Evolutionary conservation across 2,329 filamentous ascomycete genomes (phyloP).

Genomic region (Cladophialophora yegresii): DNA sequence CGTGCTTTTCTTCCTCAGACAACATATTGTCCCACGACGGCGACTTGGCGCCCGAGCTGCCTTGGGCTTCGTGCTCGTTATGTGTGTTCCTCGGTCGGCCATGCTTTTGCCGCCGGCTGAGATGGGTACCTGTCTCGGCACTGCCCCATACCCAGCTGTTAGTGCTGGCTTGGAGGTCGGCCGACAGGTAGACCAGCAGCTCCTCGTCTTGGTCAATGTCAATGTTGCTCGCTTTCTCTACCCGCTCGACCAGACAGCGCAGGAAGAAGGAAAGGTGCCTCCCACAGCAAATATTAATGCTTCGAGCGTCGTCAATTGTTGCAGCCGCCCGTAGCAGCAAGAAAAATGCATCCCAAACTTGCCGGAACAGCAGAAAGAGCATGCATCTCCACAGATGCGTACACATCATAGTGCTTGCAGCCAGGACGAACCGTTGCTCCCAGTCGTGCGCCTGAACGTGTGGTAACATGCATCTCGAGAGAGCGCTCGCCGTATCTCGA

Average conservation of each 20-base stretch:
- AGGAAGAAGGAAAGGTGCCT: conserved; percentile 81
- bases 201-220: conserved; percentile 73
- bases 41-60: conserved; percentile 27
- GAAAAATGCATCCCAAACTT: conserved; percentile 70
- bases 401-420: conserved; percentile 73
- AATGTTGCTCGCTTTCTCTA: conserved; percentile 47
- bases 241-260: conserved; percentile 62
- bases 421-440: conserved; percentile 60
- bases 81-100: conserved; percentile 27
- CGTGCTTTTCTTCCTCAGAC: conserved; percentile 59
- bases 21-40: conserved; percentile 41
- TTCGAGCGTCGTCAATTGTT: conserved; percentile 69
- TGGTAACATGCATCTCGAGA: conserved; percentile 65
- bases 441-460: conserved; percentile 40
- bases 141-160: conserved; percentile 78
- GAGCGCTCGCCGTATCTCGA: conserved; percentile 74
- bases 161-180: conserved; percentile 78
- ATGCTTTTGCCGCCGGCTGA: conserved; percentile 35
- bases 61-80: conserved; percentile 28
- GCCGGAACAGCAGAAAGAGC: conserved; percentile 74
- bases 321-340: conserved; percentile 71
- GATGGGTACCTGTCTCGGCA: conserved; percentile 50
- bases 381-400: conserved; percentile 85
- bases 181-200: conserved; percentile 80
- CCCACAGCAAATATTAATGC: conserved; percentile 75